These are phyloP conservation scores for Letharia columbiana DNA, from an alignment of 495 filamentous ascomycete genomes.

Conservation along the genomic window DNA sequence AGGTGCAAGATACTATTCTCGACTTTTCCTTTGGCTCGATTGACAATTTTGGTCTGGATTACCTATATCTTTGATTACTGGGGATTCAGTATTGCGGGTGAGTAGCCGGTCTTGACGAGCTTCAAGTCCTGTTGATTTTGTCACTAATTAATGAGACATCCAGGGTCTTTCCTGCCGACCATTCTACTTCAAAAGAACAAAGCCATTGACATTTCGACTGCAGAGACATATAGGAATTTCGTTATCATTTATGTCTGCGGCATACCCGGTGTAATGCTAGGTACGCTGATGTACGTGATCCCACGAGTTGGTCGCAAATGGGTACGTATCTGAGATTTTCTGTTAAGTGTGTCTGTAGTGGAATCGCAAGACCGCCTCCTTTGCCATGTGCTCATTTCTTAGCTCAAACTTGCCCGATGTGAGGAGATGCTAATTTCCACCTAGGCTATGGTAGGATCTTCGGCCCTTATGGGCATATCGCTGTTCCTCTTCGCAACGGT, in stretches of 20 bases:
- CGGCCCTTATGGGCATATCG: constrained; percentile 38
- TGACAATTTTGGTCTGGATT: constrained; percentile 38
- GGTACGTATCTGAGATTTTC: background rate
- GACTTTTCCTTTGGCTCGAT: constrained; percentile 29
- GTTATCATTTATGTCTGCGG: constrained; percentile 40
- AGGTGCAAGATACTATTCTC: constrained; percentile 36
- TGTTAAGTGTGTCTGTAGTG: too few species aligned
- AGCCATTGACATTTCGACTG: constrained; percentile 27
- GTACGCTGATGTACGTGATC: constrained; percentile 33
- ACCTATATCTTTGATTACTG: constrained; percentile 37
- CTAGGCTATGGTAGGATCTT: constrained; percentile 37
- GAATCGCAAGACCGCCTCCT: too few species aligned
- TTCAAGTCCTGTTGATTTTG: background rate
- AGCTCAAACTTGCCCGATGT: background rate
- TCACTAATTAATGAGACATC: background rate
- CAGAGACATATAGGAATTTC: constrained; percentile 36
- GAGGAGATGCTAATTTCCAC: background rate
- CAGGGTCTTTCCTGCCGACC: constrained; percentile 35
- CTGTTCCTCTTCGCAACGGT: constrained; percentile 39
- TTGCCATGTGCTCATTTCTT: background rate
- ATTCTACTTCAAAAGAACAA: constrained; percentile 36
- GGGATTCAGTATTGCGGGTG: constrained; percentile 39
- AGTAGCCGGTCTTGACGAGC: constrained; percentile 2
- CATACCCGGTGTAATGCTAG: constrained; percentile 36
- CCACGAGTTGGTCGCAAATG: constrained; percentile 36